Evolutionary conservation across 768 basidiomycete species (phyloP), one percentile per base, ranked within the genome.

Genomic region (Suillus brevipes): DNA sequence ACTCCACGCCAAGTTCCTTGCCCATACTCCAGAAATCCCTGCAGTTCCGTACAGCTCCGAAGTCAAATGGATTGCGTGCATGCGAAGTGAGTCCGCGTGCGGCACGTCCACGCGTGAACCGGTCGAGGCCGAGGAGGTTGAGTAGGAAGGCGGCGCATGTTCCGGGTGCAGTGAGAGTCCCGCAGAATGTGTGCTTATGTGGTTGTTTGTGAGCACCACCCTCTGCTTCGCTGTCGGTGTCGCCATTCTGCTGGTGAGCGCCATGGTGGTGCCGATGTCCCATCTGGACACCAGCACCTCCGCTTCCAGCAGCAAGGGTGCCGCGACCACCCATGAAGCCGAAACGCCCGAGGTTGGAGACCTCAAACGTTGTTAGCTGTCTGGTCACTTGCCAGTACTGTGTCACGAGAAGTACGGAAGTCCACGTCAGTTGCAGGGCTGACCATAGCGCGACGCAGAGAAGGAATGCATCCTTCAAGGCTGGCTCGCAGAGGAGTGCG

Each of bases 291-390:
- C 81, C 80, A 7, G 90, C 80, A 62, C 83, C 86, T 4, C 74
- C 74, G 8, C 86, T 82, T 8, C 81, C 80, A 23, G 91, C 81
- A 43, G 83, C 86, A 3, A 87, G 85, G 23, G 87, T 87, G 0
- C 88, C 92, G 47, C 93, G 88, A 0, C 96, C 96, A 43, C 97
- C 97, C 94, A 99, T 97, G 80, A 89, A 98, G 14, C 97, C 97
- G 72, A 89, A 98, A 55, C 97, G 86, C 4, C 97, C 95, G 3
- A 99, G 87, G 73, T 99, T 99, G 65, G 89, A 90, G 4, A 99
- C 94, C 73, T 99, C 97, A 62, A 96, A 84, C 0, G 97, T 98
- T 2, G 97, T 99, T 86, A 99, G 94, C 72, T 99, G 96, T 31
- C 90, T 86, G 2, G 90, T 86, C 62, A 98, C 87, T 77, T 99